These are phyloP conservation scores for Catharanthus roseus DNA, from an alignment of 257 asterid species.

Conservation along the genomic window DNA sequence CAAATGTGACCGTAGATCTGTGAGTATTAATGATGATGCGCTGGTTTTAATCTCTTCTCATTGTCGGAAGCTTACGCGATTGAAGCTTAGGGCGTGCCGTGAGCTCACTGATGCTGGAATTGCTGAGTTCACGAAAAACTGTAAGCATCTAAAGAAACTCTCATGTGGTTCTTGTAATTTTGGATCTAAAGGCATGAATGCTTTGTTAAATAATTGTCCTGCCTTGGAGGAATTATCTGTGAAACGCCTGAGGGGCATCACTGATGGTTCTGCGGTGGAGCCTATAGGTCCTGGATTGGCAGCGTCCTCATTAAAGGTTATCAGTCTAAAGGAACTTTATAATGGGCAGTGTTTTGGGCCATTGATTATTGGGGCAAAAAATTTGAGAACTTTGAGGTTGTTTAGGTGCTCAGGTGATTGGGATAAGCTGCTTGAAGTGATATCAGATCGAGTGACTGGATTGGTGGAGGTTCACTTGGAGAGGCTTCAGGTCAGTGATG, in stretches of 20 bases:
- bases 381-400: constrained; percentile 56
- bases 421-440: constrained; percentile 60
- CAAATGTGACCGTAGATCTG: constrained; percentile 90
- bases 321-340: constrained; percentile 74
- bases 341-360: constrained; percentile 82
- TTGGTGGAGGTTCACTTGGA: constrained; percentile 69
- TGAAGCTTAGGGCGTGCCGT: constrained; percentile 85
- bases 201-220: constrained; percentile 58
- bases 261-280: constrained; percentile 43
- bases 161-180: constrained; percentile 82
- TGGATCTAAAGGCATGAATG: constrained; percentile 75
- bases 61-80: constrained; percentile 57
- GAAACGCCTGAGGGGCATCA: constrained; percentile 71
- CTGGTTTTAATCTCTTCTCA: constrained; percentile 48
- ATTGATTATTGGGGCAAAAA: constrained; percentile 57
- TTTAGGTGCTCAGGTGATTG: constrained; percentile 90
- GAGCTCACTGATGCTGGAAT: constrained; percentile 74
- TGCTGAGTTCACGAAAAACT: constrained; percentile 48
- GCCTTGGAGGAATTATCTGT: constrained; percentile 68
- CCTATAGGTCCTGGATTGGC: constrained; percentile 62
- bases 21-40: constrained; percentile 60
- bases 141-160: constrained; percentile 60
- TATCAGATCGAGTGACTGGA: constrained; percentile 35
- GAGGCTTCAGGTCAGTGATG: constrained; percentile 76
- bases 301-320: constrained; percentile 37